Evolutionary conservation across 2,329 filamentous ascomycete species (phyloP), one percentile per base, ranked within the genome.

Genomic region (Claviceps africana): DNA sequence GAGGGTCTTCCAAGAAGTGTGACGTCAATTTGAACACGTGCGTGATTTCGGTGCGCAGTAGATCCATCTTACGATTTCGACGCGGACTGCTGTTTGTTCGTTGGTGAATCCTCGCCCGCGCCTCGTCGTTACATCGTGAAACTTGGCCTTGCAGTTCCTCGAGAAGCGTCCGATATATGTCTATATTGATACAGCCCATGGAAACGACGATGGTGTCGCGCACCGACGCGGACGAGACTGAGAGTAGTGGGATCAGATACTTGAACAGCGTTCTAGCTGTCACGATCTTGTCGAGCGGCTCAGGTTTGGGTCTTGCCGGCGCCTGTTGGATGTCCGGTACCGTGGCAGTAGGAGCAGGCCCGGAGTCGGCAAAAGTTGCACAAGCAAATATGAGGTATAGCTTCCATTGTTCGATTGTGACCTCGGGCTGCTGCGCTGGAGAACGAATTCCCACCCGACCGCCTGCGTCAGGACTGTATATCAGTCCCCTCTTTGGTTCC

Each of bases 331-430:
- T 72, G 31, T 83, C 73, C 52, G 82, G 79, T 3, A 67, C 57
- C 1, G 64, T 57, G 19, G 52, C 62, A 37, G 58, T 54, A 15
- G 61, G 64, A 22, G 75, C 74, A 52, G 74, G 81, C 10, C 88
- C 88, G 10, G 88, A 79, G 58, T 93, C 93, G 39, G 87, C 90
- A 53, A 98, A 74, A 0, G 93, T 97, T 10, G 91, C 95, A 68
- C 94, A 98, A 10, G 91, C 93, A 70, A 98, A 96, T 52, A 96
- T 90, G 28, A 98, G 76, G 65, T 97, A 97, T 2, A 97, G 73
- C 67, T 96, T 97, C 91, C 91, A 98, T 65, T 98, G 93, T 67
- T 97, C 94, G 54, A 98, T 82, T 53, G 96, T 76, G 22, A 95
- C 82, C 60, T 95, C 89, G 0, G 90, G 86, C 19, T 89, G 85